phyloP scores from a whole-genome alignment of 2,329 filamentous ascomycete genomes.

The Aspergillus tanneri region DNA sequence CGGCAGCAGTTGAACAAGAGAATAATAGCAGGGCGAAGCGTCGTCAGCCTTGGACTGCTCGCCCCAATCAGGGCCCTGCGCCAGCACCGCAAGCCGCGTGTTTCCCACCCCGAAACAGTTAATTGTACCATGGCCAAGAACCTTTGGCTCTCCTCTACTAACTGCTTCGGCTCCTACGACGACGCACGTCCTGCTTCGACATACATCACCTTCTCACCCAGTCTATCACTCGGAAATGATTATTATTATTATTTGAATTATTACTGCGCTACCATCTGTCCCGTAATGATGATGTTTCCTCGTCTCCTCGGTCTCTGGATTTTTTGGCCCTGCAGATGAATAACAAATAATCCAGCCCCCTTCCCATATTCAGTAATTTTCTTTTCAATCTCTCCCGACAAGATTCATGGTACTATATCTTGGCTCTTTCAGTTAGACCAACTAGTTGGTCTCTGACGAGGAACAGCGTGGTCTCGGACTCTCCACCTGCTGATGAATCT shows the following conservation, averaged over 20 bases:
- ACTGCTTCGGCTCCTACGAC: not conserved
- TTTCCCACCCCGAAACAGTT: slow-evolving; percentile 31
- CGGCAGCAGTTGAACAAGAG: slow-evolving; percentile 18
- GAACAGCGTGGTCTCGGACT: slow-evolving; percentile 3
- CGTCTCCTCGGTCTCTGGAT: not conserved
- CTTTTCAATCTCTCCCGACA: slow-evolving; percentile 4
- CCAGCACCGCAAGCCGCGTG: slow-evolving; percentile 37
- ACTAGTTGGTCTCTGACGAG: not conserved
- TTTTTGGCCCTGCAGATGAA: not conserved
- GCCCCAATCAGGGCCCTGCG: slow-evolving; percentile 37
- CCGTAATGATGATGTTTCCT: not conserved
- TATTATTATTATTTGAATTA: not conserved
- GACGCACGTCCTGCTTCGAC: slow-evolving; percentile 5
- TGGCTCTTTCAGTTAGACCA: not conserved
- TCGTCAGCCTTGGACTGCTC: slow-evolving; percentile 36
- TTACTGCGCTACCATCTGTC: not conserved
- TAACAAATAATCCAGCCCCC: not conserved
- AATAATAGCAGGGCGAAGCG: slow-evolving; percentile 34
- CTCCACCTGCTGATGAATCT: slow-evolving; percentile 14
- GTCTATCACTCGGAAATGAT: not conserved
- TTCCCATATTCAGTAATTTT: not conserved
- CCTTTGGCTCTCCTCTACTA: slow-evolving; percentile 16
- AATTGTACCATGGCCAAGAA: slow-evolving; percentile 31
- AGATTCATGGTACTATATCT: not conserved
- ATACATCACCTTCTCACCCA: not conserved